These are phyloP conservation scores for Citrullus mucosospermus DNA, from an alignment of 306 rosid genomes.

Conservation along the genomic window DNA sequence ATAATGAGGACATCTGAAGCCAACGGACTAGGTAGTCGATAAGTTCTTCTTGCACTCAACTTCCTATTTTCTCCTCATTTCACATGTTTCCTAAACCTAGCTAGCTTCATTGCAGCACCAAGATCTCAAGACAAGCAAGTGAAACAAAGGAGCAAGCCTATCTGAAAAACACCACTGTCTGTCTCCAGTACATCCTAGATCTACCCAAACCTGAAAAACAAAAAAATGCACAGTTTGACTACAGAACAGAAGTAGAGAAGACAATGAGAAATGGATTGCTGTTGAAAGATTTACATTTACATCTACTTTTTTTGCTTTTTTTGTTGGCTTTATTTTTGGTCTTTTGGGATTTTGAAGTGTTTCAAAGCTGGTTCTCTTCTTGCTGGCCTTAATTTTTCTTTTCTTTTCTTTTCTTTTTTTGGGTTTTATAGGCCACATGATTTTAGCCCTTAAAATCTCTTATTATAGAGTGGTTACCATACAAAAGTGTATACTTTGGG, in stretches of 20 bases:
- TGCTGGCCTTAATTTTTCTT: background rate
- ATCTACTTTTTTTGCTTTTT: background rate
- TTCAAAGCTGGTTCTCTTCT: constrained; percentile 2
- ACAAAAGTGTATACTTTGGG: constrained; percentile 1
- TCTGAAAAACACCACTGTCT: constrained; percentile 7
- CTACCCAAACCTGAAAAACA: background rate
- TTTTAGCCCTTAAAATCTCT: constrained; percentile 5
- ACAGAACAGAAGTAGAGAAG: background rate
- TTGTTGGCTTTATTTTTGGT: background rate
- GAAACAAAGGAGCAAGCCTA: constrained; percentile 37
- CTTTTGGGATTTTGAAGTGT: constrained; percentile 1
- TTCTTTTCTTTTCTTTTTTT: background rate
- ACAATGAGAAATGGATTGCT: constrained; percentile 4
- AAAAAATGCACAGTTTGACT: constrained; percentile 7
- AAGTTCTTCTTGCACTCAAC: background rate
- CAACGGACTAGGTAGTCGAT: constrained; percentile 39
- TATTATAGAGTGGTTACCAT: constrained; percentile 8
- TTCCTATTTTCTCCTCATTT: background rate
- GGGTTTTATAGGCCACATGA: constrained; percentile 2
- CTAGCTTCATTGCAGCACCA: constrained; percentile 23
- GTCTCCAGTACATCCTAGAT: background rate
- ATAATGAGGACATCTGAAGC: constrained; percentile 64
- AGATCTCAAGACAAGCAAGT: constrained; percentile 36
- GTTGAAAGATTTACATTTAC: background rate
- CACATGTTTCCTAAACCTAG: background rate